phyloP scores from a whole-genome alignment of 495 filamentous ascomycete species.

The Durotheca rogersii region DNA sequence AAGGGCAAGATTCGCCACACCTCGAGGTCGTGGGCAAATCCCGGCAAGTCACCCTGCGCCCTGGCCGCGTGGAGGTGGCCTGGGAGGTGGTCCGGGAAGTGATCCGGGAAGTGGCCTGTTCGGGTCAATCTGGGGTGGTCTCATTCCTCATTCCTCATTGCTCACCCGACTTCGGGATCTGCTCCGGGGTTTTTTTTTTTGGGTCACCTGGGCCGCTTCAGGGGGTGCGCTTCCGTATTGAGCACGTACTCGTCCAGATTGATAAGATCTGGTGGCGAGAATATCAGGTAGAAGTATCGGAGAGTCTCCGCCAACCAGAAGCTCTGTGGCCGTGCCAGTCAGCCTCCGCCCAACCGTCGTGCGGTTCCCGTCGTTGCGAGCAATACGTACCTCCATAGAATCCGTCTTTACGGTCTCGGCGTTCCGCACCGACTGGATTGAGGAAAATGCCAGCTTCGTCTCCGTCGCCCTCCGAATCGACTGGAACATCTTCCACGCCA shows the following conservation, averaged over 20 bases:
- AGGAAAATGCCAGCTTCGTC: slow-evolving; percentile 46
- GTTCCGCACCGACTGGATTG: slow-evolving; percentile 28
- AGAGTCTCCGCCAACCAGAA: slow-evolving; percentile 69
- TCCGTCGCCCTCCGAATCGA: slow-evolving; percentile 61
- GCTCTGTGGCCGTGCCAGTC: slow-evolving; percentile 33
- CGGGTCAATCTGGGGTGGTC: too few species aligned
- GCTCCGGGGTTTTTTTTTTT: background rate
- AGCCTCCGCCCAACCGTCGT: background rate
- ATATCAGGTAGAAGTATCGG: slow-evolving; percentile 85
- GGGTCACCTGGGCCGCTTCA: slow-evolving; percentile 46
- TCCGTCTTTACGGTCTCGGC: slow-evolving; percentile 36
- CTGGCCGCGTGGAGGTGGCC: too few species aligned
- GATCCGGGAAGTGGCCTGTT: too few species aligned
- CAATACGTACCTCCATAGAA: slow-evolving; percentile 44
- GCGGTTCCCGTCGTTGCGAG: background rate
- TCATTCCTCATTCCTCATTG: background rate
- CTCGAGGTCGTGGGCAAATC: too few species aligned
- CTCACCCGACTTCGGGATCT: too few species aligned
- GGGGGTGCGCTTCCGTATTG: slow-evolving; percentile 78
- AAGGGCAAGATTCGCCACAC: too few species aligned
- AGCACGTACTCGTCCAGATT: slow-evolving; percentile 56
- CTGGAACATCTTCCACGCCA: slow-evolving; percentile 76
- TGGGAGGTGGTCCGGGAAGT: too few species aligned
- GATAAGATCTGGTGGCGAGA: slow-evolving; percentile 66
- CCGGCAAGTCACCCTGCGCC: too few species aligned